These are phyloP conservation scores for Sungouiozyma ichnusensis DNA, from an alignment of 805 yeast species.

Conservation along the genomic window DNA sequence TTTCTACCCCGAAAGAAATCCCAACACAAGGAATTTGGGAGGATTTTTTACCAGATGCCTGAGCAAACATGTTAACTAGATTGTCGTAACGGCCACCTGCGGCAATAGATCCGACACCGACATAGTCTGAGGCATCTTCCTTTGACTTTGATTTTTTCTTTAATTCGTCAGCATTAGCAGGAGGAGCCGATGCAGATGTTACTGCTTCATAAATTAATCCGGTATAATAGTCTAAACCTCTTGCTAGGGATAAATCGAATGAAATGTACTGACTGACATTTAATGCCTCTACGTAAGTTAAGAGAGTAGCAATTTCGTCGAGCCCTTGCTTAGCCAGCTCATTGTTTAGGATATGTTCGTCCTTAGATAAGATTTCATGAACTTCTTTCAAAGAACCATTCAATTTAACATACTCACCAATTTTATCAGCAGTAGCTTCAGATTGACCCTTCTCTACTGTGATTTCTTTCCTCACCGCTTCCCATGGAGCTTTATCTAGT, in stretches of 20 bases:
- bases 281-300: constrained; percentile 74
- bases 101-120: constrained; percentile 96
- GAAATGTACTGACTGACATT: constrained; percentile 57
- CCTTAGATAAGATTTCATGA: constrained; percentile 43
- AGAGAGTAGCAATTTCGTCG: constrained; percentile 64
- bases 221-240: constrained; percentile 96
- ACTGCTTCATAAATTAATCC: constrained; percentile 96
- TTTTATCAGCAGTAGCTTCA: constrained; percentile 84
- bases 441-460: constrained; percentile 81
- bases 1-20: constrained; percentile 92
- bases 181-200: constrained; percentile 94
- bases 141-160: constrained; percentile 37
- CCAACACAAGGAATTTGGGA: constrained; percentile 93
- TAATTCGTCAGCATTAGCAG: constrained; percentile 61
- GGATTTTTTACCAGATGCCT: constrained; percentile 67
- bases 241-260: constrained; percentile 88
- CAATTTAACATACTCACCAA: constrained; percentile 83
- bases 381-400: constrained; percentile 66
- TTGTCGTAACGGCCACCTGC: constrained; percentile 98
- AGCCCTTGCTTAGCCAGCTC: constrained; percentile 73
- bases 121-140: constrained; percentile 92
- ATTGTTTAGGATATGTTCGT: constrained; percentile 50
- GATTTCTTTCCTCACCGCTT: constrained; percentile 84
- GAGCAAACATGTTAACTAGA: constrained; percentile 90
- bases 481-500: constrained; percentile 94